These are phyloP conservation scores for Fragilariopsis cylindrus DNA, from an alignment of 108 stramenopile genomes.

Conservation along the genomic window DNA sequence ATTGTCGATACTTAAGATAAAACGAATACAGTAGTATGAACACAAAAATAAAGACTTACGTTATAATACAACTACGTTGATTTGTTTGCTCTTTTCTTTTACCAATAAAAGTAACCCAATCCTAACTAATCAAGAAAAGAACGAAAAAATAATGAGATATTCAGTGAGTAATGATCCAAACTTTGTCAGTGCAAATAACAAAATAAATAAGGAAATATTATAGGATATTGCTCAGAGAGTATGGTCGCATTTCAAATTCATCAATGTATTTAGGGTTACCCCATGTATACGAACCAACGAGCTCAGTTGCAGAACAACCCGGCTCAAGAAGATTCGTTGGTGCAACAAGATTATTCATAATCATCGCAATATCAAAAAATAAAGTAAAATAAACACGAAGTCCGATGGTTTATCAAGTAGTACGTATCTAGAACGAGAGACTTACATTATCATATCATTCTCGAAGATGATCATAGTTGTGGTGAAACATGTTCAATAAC, in stretches of 20 bases:
- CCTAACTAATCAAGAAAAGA: no score
- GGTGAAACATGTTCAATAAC: slow-evolving; percentile 12
- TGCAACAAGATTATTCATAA: slow-evolving; percentile 52
- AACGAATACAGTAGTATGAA: no score
- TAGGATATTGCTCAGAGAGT: slow-evolving; percentile 60
- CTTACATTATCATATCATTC: background rate
- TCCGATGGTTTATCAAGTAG: no score
- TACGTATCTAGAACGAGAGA: no score
- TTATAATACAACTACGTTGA: no score
- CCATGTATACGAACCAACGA: slow-evolving; percentile 39
- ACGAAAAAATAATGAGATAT: background rate
- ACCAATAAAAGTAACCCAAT: no score
- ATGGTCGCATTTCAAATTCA: slow-evolving; percentile 83
- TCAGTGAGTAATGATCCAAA: background rate
- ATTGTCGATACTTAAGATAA: slow-evolving; percentile 17
- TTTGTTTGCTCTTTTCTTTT: no score
- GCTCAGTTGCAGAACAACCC: slow-evolving; percentile 57
- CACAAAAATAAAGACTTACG: no score
- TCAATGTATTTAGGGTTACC: slow-evolving; percentile 55
- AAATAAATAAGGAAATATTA: background rate
- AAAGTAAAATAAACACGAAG: slow-evolving; percentile 2
- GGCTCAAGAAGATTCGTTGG: slow-evolving; percentile 58
- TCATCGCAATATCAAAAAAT: slow-evolving; percentile 37
- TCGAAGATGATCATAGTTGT: background rate
- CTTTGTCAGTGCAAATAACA: background rate